Conservation (phyloP, 495 filamentous ascomycete species). For the Eremomyces bilateralis region DNA sequence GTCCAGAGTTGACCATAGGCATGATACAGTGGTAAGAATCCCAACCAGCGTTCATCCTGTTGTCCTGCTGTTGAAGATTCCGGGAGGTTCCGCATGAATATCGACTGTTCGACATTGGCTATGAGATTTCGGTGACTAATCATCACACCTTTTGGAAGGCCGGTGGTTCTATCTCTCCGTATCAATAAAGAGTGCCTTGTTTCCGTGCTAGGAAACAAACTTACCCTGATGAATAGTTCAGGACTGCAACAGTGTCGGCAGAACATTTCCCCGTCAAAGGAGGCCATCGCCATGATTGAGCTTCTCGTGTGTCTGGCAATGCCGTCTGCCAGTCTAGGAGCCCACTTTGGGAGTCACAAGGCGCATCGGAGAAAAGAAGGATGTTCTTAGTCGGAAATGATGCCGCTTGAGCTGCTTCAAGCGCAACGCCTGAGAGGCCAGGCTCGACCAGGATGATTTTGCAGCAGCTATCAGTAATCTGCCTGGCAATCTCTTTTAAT, state of each 20-base stretch:
- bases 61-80: too few relatives aligned
- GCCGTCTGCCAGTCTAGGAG: constrained; percentile 29
- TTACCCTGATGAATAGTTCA: constrained; percentile 27
- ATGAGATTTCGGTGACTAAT: constrained; percentile 21
- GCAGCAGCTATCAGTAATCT: constrained; percentile 21
- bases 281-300: constrained; percentile 26
- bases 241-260: constrained; percentile 19
- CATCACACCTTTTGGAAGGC: constrained; percentile 23
- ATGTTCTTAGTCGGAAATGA: constrained; percentile 22
- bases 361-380: constrained; percentile 28
- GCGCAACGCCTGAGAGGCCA: constrained; percentile 13
- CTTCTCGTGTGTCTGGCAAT: constrained; percentile 22
- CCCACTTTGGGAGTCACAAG: constrained; percentile 11
- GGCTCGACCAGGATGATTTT: constrained; percentile 21
- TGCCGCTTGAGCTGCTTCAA: constrained; percentile 22
- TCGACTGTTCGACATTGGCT: constrained; percentile 19
- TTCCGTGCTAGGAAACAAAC: constrained; percentile 16
- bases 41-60: constrained; percentile 17
- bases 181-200: not conserved
- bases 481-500: constrained; percentile 11
- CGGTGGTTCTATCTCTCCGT: constrained; percentile 12
- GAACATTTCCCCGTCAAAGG: constrained; percentile 17
- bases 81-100: constrained; percentile 20
- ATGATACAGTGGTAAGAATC: constrained; percentile 23
- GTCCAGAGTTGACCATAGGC: constrained; percentile 26